Evolutionary conservation across 495 filamentous ascomycete genomes (phyloP).

Genomic region (Talaromyces thailandensis): DNA sequence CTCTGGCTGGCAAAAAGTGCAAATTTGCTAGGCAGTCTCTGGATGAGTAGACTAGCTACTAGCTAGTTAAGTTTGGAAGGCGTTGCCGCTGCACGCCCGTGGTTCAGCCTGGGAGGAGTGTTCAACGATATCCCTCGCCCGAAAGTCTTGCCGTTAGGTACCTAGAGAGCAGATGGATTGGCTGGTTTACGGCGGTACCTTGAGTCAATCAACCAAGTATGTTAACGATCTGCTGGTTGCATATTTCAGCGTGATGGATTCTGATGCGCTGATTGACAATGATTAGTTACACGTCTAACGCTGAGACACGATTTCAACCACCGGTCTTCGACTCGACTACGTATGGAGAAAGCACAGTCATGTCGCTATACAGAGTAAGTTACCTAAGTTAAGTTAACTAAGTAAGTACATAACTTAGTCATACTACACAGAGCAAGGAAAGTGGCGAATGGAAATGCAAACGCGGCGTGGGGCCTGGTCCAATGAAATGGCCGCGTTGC

Average conservation of each 20-base stretch:
- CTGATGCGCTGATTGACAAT: not conserved
- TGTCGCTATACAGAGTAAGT: not conserved
- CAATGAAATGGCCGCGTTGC: not conserved
- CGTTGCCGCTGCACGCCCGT: not conserved
- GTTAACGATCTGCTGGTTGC: not conserved
- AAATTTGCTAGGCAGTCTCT: too few relatives aligned
- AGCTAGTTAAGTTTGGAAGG: too few relatives aligned
- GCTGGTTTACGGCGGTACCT: not conserved
- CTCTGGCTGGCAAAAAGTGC: too few relatives aligned
- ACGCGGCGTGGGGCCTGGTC: not conserved
- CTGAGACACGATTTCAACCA: too few relatives aligned
- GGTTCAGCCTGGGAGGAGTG: not conserved
- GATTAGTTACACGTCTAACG: not conserved
- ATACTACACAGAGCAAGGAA: not conserved
- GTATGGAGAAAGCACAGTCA: not conserved
- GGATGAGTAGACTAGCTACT: too few relatives aligned
- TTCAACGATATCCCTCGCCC: not conserved
- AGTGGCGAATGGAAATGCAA: not conserved
- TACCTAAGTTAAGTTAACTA: too few relatives aligned
- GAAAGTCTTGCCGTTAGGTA: not conserved
- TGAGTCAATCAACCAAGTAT: not conserved
- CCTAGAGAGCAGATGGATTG: not conserved
- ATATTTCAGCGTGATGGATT: not conserved
- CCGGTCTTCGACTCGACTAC: too few relatives aligned
- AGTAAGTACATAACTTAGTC: too few relatives aligned